Conservation (phyloP, 495 filamentous ascomycete genomes). For the Cercophora newfieldiana region DNA sequence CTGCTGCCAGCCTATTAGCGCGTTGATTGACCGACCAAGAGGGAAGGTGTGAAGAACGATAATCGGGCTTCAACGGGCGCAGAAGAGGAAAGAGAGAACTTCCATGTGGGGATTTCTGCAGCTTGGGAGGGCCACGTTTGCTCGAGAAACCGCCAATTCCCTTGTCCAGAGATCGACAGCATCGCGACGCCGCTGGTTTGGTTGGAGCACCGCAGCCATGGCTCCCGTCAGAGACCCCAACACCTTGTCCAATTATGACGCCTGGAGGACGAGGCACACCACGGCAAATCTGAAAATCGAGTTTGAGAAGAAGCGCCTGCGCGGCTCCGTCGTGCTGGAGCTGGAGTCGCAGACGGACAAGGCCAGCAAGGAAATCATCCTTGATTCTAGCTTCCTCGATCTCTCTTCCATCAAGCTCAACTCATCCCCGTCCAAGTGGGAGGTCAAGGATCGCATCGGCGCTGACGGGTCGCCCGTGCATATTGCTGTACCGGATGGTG, state of each 20-base stretch:
- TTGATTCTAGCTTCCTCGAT: slow-evolving; percentile 82
- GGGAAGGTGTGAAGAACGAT: slow-evolving; percentile 30
- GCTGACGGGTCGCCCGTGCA: slow-evolving; percentile 80
- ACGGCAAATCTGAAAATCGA: slow-evolving; percentile 76
- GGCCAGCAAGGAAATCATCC: slow-evolving; percentile 69
- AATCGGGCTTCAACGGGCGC: slow-evolving; percentile 1
- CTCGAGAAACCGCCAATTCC: slow-evolving; percentile 28
- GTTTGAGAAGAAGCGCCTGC: slow-evolving; percentile 72
- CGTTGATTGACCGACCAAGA: slow-evolving; percentile 24
- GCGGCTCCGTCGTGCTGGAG: slow-evolving; percentile 71
- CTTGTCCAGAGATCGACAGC: slow-evolving; percentile 17
- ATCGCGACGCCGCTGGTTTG: slow-evolving; percentile 32
- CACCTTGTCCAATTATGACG: slow-evolving; percentile 87
- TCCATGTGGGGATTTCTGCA: slow-evolving; percentile 35
- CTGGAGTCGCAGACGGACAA: slow-evolving; percentile 70
- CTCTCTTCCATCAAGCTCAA: slow-evolving; percentile 67
- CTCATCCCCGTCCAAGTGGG: slow-evolving; percentile 59
- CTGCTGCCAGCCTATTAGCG: slow-evolving; percentile 22
- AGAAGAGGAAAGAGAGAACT: slow-evolving; percentile 11
- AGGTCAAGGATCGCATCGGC: slow-evolving; percentile 63
- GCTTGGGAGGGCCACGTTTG: slow-evolving; percentile 26
- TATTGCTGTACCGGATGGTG: slow-evolving; percentile 64
- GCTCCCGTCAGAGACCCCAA: slow-evolving; percentile 75
- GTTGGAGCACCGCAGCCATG: slow-evolving; percentile 46
- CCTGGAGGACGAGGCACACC: slow-evolving; percentile 78